Percentiles rank a stretch among this genome's conserved stretches.
These are phyloP conservation scores for Volutella citrinella DNA, from an alignment of 2,329 filamentous ascomycete genomes.

Conservation along the genomic window DNA sequence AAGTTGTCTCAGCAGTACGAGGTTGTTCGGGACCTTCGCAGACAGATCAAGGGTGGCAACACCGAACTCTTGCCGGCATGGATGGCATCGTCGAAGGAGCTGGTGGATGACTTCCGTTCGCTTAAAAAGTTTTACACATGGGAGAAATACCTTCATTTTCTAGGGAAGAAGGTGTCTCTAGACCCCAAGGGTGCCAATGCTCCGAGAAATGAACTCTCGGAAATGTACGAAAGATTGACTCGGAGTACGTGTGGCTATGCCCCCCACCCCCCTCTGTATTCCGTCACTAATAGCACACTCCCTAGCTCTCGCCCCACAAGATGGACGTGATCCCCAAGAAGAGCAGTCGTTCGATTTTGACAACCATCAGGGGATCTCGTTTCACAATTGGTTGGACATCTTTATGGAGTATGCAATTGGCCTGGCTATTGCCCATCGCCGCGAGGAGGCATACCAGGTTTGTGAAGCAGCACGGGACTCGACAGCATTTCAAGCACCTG, in stretches of 20 bases:
- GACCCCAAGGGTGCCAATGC: conserved; percentile 19
- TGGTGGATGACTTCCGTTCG: conserved; percentile 62
- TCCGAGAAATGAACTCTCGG: conserved; percentile 45
- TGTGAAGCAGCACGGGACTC: conserved; percentile 76
- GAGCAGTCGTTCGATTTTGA: conserved; percentile 32
- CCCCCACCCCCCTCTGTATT: too few relatives aligned
- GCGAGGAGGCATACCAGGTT: conserved; percentile 73
- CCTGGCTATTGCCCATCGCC: conserved; percentile 64
- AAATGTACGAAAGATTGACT: conserved; percentile 54
- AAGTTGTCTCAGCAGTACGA: conserved; percentile 41
- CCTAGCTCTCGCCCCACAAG: conserved; percentile 33
- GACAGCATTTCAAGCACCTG: conserved; percentile 74
- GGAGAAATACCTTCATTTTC: conserved; percentile 62
- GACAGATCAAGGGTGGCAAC: conserved; percentile 40
- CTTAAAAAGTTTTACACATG: conserved; percentile 64
- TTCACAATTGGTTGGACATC: conserved; percentile 82
- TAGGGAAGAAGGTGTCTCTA: conserved; percentile 36
- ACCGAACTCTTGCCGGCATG: conserved; percentile 46
- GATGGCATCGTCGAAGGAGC: conserved; percentile 57
- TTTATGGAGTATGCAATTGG: conserved; percentile 85
- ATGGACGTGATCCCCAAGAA: conserved; percentile 18
- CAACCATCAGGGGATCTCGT: conserved; percentile 73
- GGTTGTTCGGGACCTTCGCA: conserved; percentile 40
- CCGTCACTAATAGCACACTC: too few relatives aligned
- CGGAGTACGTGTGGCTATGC: conserved; percentile 43